These are phyloP conservation scores for Tephrocybe sp. DNA, from an alignment of 768 basidiomycete species.

Conservation along the genomic window DNA sequence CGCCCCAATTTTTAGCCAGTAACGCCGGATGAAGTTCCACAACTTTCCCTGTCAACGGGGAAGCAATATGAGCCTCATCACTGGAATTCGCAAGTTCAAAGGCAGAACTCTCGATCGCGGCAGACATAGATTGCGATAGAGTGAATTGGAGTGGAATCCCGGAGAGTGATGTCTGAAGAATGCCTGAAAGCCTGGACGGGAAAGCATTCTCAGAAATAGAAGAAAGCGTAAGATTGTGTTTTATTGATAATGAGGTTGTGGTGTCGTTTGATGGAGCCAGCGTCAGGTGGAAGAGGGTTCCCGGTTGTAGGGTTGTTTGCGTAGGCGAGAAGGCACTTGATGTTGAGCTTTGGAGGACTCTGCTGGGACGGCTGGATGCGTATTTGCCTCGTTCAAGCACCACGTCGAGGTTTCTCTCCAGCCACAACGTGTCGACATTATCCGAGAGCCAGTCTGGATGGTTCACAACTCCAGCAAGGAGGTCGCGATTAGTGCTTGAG, in stretches of 20 bases:
- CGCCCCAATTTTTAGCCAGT: constrained; percentile 1
- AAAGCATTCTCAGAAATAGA: constrained; percentile 36
- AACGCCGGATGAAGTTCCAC: constrained; percentile 34
- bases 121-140: constrained; percentile 31
- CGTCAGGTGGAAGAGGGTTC: constrained; percentile 33
- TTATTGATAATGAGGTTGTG: constrained; percentile 9
- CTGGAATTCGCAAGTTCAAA: constrained; percentile 37
- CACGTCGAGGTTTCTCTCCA: constrained; percentile 29
- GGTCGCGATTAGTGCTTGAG: constrained; percentile 30
- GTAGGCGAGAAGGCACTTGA: background rate
- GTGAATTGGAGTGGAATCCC: constrained; percentile 29
- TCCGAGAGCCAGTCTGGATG: constrained; percentile 31
- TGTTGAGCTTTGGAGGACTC: background rate
- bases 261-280: constrained; percentile 16
- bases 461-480: constrained; percentile 30
- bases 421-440: constrained; percentile 35
- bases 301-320: constrained; percentile 28
- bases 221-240: constrained; percentile 31
- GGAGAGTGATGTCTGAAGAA: constrained; percentile 32
- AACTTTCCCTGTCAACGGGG: constrained; percentile 37
- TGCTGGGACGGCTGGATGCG: background rate
- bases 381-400: constrained; percentile 21
- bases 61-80: constrained; percentile 26
- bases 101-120: constrained; percentile 20
- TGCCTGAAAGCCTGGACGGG: constrained; percentile 33